Evolutionary conservation across 78 protist genomes (phyloP).

Genomic region (Creolimax fragrantissima): DNA sequence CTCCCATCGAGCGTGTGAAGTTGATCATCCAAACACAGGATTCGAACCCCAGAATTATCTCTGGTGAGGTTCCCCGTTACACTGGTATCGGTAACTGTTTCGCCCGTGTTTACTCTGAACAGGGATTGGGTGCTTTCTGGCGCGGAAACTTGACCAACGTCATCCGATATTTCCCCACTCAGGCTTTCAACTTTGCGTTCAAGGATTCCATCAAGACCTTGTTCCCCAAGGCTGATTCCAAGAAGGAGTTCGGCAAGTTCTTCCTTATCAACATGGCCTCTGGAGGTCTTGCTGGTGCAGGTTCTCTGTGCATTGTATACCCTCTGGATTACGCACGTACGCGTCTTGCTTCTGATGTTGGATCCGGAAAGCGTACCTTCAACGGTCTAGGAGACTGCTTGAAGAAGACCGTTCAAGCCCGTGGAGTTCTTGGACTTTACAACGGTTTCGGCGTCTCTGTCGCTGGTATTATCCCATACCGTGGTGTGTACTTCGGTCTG

Average conservation of each 20-base stretch:
- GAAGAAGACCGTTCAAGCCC: conserved; percentile 42
- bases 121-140: conserved; percentile 77
- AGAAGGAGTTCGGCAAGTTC: conserved; percentile 40
- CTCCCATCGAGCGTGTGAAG: conserved; percentile 97
- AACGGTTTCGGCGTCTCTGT: conserved; percentile 85
- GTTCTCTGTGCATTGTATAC: conserved; percentile 88
- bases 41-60: background rate
- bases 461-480: conserved; percentile 87
- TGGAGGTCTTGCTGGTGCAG: conserved; percentile 96
- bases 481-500: conserved; percentile 91
- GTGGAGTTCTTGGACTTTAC: conserved; percentile 87
- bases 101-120: conserved; percentile 76
- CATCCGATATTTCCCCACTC: conserved; percentile 97
- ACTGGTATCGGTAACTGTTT: conserved; percentile 86
- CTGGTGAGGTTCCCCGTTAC: conserved; percentile 41
- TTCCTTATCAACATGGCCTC: conserved; percentile 81
- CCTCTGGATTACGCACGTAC: conserved; percentile 97
- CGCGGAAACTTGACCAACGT: conserved; percentile 96
- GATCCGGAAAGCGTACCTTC: conserved; percentile 77
- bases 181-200: conserved; percentile 96
- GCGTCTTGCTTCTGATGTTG: conserved; percentile 83
- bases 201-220: conserved; percentile 85
- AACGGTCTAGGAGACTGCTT: conserved; percentile 83
- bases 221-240: conserved; percentile 41
- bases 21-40: conserved; percentile 76